Percentiles rank a stretch among this genome's conserved stretches.
Evolutionary conservation across 2,329 filamentous ascomycete species (phyloP).

Genomic region (Trichophyton schoenleinii): DNA sequence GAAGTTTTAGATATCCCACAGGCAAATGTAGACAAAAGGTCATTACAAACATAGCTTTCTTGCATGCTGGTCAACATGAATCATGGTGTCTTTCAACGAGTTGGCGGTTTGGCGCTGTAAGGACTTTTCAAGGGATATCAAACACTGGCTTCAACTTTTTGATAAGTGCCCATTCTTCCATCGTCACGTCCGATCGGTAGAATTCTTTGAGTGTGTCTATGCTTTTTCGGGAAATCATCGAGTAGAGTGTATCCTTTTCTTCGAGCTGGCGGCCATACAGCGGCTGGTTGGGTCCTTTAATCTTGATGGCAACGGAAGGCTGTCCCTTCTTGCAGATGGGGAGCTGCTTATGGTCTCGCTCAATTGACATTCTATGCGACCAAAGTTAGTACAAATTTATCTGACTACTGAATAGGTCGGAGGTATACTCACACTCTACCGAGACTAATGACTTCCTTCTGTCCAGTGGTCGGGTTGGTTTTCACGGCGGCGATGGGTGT

Average conservation of each 20-base stretch:
- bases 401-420: neutral
- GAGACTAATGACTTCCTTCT: constrained; percentile 70
- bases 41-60: neutral
- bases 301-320: constrained; percentile 95
- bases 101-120: neutral
- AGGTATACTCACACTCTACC: constrained; percentile 73
- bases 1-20: neutral
- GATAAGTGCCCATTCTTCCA: constrained; percentile 90
- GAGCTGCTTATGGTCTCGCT: constrained; percentile 94
- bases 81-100: neutral
- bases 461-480: constrained; percentile 61
- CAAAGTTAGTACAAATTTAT: neutral
- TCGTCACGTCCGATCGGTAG: constrained; percentile 73
- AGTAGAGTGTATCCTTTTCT: constrained; percentile 80
- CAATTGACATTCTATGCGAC: constrained; percentile 66
- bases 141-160: constrained; percentile 92
- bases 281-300: constrained; percentile 86
- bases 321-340: constrained; percentile 87
- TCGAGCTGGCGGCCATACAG: constrained; percentile 91
- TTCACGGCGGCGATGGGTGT: constrained; percentile 85
- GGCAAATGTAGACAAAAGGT: neutral
- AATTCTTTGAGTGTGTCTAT: constrained; percentile 96
- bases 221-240: constrained; percentile 68
- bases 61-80: neutral
- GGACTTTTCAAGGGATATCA: constrained; percentile 55